Conservation (phyloP, 495 filamentous ascomycete species). For the Daldinia caldariorum region DNA sequence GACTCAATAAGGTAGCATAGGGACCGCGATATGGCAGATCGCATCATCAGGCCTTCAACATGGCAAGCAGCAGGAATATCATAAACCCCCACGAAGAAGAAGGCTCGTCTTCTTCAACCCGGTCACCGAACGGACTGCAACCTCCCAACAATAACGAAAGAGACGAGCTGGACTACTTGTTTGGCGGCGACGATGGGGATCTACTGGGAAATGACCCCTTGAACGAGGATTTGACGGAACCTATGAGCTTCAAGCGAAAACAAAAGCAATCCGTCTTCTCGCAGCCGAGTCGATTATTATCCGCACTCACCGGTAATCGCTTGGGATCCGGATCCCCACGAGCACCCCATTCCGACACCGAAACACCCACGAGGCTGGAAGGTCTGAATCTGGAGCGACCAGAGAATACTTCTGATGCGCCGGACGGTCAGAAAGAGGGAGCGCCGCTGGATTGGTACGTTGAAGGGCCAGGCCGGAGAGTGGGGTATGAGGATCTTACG, state of each 20-base stretch:
- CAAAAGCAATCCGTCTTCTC: slow-evolving; percentile 66
- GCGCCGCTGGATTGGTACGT: slow-evolving; percentile 83
- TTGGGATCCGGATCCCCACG: slow-evolving; percentile 34
- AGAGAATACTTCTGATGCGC: slow-evolving; percentile 20
- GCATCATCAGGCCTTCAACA: slow-evolving; percentile 37
- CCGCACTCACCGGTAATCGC: slow-evolving; percentile 64
- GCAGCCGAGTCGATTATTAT: slow-evolving; percentile 62
- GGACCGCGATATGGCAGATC: slow-evolving; percentile 45
- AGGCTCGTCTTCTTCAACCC: slow-evolving; percentile 47
- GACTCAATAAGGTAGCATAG: slow-evolving; percentile 1
- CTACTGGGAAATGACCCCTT: slow-evolving; percentile 62
- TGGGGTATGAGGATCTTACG: slow-evolving; percentile 95
- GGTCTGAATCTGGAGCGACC: slow-evolving; percentile 15
- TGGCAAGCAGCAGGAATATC: slow-evolving; percentile 49
- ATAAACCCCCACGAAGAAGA: slow-evolving; percentile 43
- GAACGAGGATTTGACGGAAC: slow-evolving; percentile 59
- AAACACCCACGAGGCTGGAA: slow-evolving; percentile 38
- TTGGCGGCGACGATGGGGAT: slow-evolving; percentile 51
- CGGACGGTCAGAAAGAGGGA: slow-evolving; percentile 66
- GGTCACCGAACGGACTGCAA: slow-evolving; percentile 42
- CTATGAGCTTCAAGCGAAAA: slow-evolving; percentile 86
- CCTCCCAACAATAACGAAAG: slow-evolving; percentile 48
- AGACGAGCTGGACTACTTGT: slow-evolving; percentile 59
- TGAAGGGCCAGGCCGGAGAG: slow-evolving; percentile 88
- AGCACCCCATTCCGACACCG: slow-evolving; percentile 31